Conservation (phyloP, 768 basidiomycete genomes). For the Tulasnella sp. region DNA sequence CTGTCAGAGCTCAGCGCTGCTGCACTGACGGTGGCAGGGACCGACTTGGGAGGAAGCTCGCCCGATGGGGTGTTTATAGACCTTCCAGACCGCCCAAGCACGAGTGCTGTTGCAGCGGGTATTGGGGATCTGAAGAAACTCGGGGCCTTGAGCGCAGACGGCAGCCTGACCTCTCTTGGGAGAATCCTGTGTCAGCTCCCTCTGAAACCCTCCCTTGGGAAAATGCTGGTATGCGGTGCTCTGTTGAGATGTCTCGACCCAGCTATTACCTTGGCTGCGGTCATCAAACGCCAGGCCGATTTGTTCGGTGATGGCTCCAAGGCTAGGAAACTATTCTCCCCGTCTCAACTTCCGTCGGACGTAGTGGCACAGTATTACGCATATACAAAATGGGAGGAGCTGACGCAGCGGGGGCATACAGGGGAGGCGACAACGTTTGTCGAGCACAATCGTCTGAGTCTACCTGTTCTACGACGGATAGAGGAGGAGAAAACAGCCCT, state of each 20-base stretch:
- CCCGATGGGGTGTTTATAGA: slow-evolving; percentile 71
- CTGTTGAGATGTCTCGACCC: slow-evolving; percentile 90
- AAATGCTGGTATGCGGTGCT: slow-evolving; percentile 79
- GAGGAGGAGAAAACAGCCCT: neutral
- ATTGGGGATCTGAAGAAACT: slow-evolving; percentile 74
- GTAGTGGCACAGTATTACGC: neutral
- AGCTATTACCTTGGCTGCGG: slow-evolving; percentile 81
- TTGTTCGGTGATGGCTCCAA: neutral
- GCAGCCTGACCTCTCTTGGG: slow-evolving; percentile 79
- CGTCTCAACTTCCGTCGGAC: neutral
- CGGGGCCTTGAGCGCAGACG: slow-evolving; percentile 70
- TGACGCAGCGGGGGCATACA: neutral
- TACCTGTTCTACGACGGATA: neutral
- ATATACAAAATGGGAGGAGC: neutral
- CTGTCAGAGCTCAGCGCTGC: neutral
- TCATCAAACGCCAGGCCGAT: slow-evolving; percentile 50
- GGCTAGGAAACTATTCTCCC: neutral
- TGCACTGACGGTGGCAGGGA: neutral
- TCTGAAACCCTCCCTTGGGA: slow-evolving; percentile 82
- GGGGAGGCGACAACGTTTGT: neutral
- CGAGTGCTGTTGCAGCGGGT: slow-evolving; percentile 66
- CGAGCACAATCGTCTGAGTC: neutral
- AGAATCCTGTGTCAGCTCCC: slow-evolving; percentile 82
- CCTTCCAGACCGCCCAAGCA: slow-evolving; percentile 82
- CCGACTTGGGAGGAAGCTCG: neutral